Percentiles rank a stretch among this genome's conserved stretches.
phyloP scores from a whole-genome alignment of 176 grass and related monocot genomes.

The Aegilops tauschii region DNA sequence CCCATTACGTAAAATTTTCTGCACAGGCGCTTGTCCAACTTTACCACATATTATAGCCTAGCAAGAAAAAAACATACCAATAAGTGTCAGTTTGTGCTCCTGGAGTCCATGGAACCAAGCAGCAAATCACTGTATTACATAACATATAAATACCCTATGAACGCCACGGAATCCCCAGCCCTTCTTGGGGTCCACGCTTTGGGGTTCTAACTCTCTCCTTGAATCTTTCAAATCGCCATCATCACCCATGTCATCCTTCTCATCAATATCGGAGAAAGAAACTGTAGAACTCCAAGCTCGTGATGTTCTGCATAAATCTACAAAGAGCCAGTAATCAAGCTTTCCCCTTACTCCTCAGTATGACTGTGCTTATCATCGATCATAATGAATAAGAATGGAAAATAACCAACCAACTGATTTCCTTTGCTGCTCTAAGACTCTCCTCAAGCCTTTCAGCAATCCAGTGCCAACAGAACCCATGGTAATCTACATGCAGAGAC shows the following conservation, averaged over 20 bases:
- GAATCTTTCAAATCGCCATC: constrained; percentile 35
- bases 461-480: constrained; percentile 50
- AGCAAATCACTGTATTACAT: background rate
- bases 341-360: constrained; percentile 4
- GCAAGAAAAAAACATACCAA: constrained; percentile 23
- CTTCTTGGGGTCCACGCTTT: constrained; percentile 56
- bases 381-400: constrained; percentile 11
- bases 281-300: constrained; percentile 58
- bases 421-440: constrained; percentile 35
- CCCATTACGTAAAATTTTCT: constrained; percentile 90
- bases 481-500: constrained; percentile 42
- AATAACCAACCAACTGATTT: constrained; percentile 45
- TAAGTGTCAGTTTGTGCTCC: background rate
- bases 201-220: constrained; percentile 61
- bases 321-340: constrained; percentile 12
- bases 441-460: constrained; percentile 57
- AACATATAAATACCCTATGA: constrained; percentile 58
- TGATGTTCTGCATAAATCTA: constrained; percentile 52
- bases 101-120: constrained; percentile 9
- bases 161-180: constrained; percentile 84
- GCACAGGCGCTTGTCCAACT: constrained; percentile 80
- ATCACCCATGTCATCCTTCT: constrained; percentile 38
- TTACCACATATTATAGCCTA: constrained; percentile 94
- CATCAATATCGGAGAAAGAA: constrained; percentile 51
- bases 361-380: background rate